A percentile compares a stretch with the other conserved stretches of the same genome.
These are phyloP conservation scores for Serendipita sp. DNA, from an alignment of 768 basidiomycete species.

Conservation along the genomic window DNA sequence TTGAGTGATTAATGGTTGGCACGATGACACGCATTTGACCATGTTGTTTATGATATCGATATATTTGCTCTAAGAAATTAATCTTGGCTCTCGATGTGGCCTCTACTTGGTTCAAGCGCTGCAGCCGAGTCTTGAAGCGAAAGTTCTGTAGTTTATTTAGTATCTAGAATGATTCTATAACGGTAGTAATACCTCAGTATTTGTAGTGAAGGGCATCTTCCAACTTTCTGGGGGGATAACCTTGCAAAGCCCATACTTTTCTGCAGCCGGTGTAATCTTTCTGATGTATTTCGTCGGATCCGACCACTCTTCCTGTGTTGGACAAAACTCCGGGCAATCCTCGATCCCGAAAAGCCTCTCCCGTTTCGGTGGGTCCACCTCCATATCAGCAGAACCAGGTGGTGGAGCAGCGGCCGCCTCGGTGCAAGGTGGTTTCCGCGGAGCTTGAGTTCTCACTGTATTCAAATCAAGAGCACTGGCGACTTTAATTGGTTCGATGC, in stretches of 20 bases:
- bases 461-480: constrained; percentile 2
- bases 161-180: neutral
- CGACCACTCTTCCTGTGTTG: constrained; percentile 77
- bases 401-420: constrained; percentile 8
- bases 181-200: constrained; percentile 59
- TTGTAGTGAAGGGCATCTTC: constrained; percentile 91
- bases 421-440: constrained; percentile 10
- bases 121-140: constrained; percentile 89
- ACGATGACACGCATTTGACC: constrained; percentile 81
- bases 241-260: constrained; percentile 82
- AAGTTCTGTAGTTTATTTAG: constrained; percentile 40
- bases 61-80: constrained; percentile 93
- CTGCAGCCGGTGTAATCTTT: constrained; percentile 54
- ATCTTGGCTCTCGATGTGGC: constrained; percentile 91
- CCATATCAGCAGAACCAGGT: neutral
- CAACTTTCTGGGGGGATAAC: constrained; percentile 84
- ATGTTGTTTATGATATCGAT: constrained; percentile 92
- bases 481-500: neutral
- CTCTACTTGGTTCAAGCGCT: constrained; percentile 91
- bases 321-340: constrained; percentile 82
- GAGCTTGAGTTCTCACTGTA: constrained; percentile 5
- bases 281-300: constrained; percentile 90
- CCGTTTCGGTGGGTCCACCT: neutral
- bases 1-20: constrained; percentile 83
- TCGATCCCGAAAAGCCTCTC: constrained; percentile 64